Percentiles rank a stretch among this genome's conserved stretches.
These are phyloP conservation scores for Zoysia matrella DNA, from an alignment of 202 grass and related monocot genomes.

Conservation along the genomic window DNA sequence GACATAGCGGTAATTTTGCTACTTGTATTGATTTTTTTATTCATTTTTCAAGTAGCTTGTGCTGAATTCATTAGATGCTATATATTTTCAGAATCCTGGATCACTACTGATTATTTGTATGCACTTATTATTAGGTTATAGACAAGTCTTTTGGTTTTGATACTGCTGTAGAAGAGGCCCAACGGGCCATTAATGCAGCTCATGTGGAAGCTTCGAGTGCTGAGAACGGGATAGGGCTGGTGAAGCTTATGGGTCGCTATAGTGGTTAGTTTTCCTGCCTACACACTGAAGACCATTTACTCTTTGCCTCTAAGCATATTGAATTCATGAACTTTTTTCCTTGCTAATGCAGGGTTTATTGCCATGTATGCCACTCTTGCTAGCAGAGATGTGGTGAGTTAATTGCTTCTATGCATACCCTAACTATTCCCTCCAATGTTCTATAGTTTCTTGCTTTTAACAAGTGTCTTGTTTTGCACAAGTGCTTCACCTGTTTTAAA, in stretches of 20 bases:
- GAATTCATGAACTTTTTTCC: neutral
- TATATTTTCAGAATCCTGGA: neutral
- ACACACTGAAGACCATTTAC: neutral
- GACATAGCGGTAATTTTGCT: conserved; percentile 80
- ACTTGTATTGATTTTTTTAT: no score
- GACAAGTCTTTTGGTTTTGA: conserved; percentile 99
- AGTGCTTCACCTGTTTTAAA: neutral
- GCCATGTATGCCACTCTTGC: no score
- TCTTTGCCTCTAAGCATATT: neutral
- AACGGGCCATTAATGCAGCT: conserved; percentile 90
- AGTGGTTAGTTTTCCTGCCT: conserved; percentile 71
- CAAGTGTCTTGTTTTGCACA: conserved; percentile 3
- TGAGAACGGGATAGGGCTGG: conserved; percentile 95
- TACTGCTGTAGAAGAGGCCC: conserved; percentile 92
- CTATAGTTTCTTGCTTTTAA: conserved; percentile 12
- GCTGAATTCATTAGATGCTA: conserved; percentile 24
- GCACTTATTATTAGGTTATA: conserved; percentile 66
- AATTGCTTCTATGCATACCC: conserved; percentile 18
- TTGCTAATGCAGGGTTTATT: conserved; percentile 76
- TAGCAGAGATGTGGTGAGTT: conserved; percentile 96
- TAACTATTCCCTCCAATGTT: conserved; percentile 31
- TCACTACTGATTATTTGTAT: conserved; percentile 29
- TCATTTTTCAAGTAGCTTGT: conserved; percentile 11
- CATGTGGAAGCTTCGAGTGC: conserved; percentile 97
- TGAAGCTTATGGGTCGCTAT: conserved; percentile 97